phyloP scores from a whole-genome alignment of 2,329 filamentous ascomycete species.

The Paraphoma sp. region DNA sequence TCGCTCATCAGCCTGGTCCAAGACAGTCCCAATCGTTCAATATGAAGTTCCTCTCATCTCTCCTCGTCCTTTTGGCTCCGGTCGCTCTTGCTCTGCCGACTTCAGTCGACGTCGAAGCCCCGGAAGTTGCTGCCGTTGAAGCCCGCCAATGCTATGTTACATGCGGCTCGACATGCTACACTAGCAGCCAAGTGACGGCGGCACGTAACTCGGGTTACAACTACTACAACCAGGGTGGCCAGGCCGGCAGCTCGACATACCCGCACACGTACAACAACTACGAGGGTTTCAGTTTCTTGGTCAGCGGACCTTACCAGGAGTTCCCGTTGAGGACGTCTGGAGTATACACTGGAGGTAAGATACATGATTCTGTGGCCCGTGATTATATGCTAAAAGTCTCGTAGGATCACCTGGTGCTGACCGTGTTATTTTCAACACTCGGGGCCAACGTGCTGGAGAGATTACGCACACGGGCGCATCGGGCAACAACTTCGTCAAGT shows the following conservation, averaged over 20 bases:
- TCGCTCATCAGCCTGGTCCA: slow-evolving; percentile 9
- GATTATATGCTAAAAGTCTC: background rate
- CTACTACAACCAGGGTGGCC: slow-evolving; percentile 53
- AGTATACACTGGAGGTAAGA: slow-evolving; percentile 63
- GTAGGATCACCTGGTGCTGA: slow-evolving; percentile 69
- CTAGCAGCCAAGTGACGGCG: slow-evolving; percentile 54
- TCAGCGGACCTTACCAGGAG: slow-evolving; percentile 67
- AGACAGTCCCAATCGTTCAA: background rate
- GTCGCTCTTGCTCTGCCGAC: slow-evolving; percentile 29
- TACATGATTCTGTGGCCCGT: background rate
- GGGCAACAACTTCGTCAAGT: slow-evolving; percentile 73
- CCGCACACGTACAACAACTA: slow-evolving; percentile 68
- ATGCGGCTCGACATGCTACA: slow-evolving; percentile 64
- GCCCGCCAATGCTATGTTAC: slow-evolving; percentile 56
- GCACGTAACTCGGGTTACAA: slow-evolving; percentile 61
- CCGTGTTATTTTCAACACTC: slow-evolving; percentile 68
- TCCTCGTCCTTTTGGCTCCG: slow-evolving; percentile 24
- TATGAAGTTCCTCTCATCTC: slow-evolving; percentile 27
- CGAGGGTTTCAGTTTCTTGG: slow-evolving; percentile 67
- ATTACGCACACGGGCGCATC: slow-evolving; percentile 76
- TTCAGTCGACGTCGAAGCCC: slow-evolving; percentile 10
- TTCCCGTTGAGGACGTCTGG: slow-evolving; percentile 64
- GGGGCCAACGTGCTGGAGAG: slow-evolving; percentile 64
- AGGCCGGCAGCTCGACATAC: slow-evolving; percentile 55
- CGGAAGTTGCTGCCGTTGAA: slow-evolving; percentile 26